A percentile compares a stretch with the other conserved stretches of the same genome.
These are phyloP conservation scores for Saturnispora serradocipensis DNA, from an alignment of 805 yeast species.

Conservation along the genomic window DNA sequence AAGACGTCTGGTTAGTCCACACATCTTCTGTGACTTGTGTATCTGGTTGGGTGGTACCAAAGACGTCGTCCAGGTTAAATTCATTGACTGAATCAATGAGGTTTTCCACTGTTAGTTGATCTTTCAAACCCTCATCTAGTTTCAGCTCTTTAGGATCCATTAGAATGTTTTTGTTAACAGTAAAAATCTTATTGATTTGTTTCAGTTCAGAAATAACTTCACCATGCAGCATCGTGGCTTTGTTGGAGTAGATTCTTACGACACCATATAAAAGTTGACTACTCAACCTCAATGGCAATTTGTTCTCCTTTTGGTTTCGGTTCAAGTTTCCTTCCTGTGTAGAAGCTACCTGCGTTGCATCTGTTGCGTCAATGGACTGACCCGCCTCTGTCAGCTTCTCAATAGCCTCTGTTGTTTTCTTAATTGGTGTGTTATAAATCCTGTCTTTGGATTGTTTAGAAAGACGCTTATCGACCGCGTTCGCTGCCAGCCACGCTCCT, in stretches of 20 bases:
- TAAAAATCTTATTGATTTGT: slow-evolving; percentile 62
- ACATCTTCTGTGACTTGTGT: slow-evolving; percentile 2
- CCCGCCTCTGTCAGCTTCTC: slow-evolving; percentile 26
- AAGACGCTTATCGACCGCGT: slow-evolving; percentile 60
- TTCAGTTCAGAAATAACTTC: slow-evolving; percentile 73
- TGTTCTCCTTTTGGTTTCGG: slow-evolving; percentile 29
- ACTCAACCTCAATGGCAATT: slow-evolving; percentile 70
- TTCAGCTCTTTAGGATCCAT: slow-evolving; percentile 51
- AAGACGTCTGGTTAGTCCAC: slow-evolving; percentile 5
- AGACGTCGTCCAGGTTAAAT: slow-evolving; percentile 31
- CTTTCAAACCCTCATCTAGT: slow-evolving; percentile 53
- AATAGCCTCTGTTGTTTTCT: slow-evolving; percentile 58
- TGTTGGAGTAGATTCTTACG: slow-evolving; percentile 75
- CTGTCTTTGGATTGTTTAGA: slow-evolving; percentile 48
- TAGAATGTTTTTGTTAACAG: slow-evolving; percentile 39
- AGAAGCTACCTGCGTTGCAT: slow-evolving; percentile 10
- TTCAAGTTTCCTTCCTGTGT: not conserved
- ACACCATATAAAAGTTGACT: slow-evolving; percentile 85
- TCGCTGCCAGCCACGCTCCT: slow-evolving; percentile 89
- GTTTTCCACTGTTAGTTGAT: slow-evolving; percentile 72
- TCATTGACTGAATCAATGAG: slow-evolving; percentile 56
- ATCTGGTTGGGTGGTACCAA: slow-evolving; percentile 13
- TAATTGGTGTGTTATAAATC: slow-evolving; percentile 60
- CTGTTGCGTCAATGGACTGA: not conserved
- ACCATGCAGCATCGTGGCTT: slow-evolving; percentile 72